Base-by-base conservation (phyloP, 192 early-diverging fungal genomes). In the Backusella luteola region DNA sequence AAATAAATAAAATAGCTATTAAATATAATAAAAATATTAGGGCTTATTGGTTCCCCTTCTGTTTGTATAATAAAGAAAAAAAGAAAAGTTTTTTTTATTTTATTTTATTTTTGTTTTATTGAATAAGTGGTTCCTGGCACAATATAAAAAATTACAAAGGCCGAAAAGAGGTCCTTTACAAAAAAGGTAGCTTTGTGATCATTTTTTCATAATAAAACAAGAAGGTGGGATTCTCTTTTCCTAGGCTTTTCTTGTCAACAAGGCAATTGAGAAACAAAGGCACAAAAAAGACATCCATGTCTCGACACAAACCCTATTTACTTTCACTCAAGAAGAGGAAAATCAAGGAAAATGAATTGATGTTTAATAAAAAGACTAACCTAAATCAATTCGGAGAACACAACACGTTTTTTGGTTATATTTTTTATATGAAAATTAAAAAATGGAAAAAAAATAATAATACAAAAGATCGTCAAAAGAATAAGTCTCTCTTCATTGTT, bases 351-450 rank as follows among this genome's bases (percentile, higher is more conserved):
- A 63, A 29, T 29, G 23, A 49, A 49, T 49, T 49, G 19, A 17
- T 49, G 46, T 49, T 63, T 63, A 63, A 63, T 29, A 63, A 63
- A 29, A 63, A 29, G 23, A 63, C 7, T 63, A 63, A 29, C 23
- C 23, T 63, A 63, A 63, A 63, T 63, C 56, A 63, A 44, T 63
- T 63, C 56, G 56, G 56, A 63, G 56, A 63, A 63, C 23, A 63
- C 26, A 63, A 63, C 56, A 63, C 56, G 56, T 63, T 63, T 63
- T 63, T 63, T 53, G 49, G 6, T 53, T 53, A 52, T 52, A 23
- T 59, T 44, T 44, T 44, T 44, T 15, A 44, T 44, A 63, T 29
- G 56, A 26, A 63, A 63, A 63, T 29, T 12, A 26, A 26, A 56
- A 56, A 56, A 56, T 21, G 17, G 23, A 12, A 56, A 26, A 59